phyloP scores from a whole-genome alignment of 2,329 filamentous ascomycete species.

The Fusarium nygamai region DNA sequence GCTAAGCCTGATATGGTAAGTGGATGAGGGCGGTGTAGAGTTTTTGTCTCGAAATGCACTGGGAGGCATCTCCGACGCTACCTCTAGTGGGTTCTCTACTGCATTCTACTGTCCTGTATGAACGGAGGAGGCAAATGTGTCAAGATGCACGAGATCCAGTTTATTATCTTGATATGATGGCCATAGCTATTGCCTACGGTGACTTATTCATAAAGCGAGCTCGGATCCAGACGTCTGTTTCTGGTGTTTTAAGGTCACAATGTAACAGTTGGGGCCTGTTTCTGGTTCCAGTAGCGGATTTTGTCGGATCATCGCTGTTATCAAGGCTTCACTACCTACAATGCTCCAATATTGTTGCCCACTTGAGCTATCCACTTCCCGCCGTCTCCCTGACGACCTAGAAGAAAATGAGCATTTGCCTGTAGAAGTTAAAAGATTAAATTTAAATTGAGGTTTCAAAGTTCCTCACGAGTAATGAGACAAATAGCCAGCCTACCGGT shows the following conservation, averaged over 20 bases:
- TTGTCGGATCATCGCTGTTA: slow-evolving; percentile 28
- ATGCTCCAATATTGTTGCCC: slow-evolving; percentile 20
- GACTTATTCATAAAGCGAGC: neutral
- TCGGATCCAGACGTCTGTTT: neutral
- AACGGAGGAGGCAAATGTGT: slow-evolving; percentile 21
- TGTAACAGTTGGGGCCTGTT: slow-evolving; percentile 2
- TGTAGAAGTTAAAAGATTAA: neutral
- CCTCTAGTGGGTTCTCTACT: neutral
- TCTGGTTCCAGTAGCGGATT: slow-evolving; percentile 30
- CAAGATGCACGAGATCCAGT: slow-evolving; percentile 1
- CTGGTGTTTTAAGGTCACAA: neutral
- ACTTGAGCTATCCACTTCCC: slow-evolving; percentile 38
- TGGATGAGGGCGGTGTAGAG: slow-evolving; percentile 43
- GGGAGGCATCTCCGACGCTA: slow-evolving; percentile 31
- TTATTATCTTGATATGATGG: neutral
- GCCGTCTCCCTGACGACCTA: slow-evolving; percentile 38
- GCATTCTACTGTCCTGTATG: neutral
- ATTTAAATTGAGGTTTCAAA: neutral
- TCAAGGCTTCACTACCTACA: slow-evolving; percentile 14
- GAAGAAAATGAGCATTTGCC: neutral
- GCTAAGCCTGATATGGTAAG: slow-evolving; percentile 34
- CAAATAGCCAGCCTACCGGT: neutral
- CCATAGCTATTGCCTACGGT: neutral
- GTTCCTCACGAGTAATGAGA: neutral
- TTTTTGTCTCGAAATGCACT: slow-evolving; percentile 22